Evolutionary conservation across 2,329 filamentous ascomycete genomes (phyloP), one percentile per base, ranked within the genome.

Genomic region (Coniella lustricola): DNA sequence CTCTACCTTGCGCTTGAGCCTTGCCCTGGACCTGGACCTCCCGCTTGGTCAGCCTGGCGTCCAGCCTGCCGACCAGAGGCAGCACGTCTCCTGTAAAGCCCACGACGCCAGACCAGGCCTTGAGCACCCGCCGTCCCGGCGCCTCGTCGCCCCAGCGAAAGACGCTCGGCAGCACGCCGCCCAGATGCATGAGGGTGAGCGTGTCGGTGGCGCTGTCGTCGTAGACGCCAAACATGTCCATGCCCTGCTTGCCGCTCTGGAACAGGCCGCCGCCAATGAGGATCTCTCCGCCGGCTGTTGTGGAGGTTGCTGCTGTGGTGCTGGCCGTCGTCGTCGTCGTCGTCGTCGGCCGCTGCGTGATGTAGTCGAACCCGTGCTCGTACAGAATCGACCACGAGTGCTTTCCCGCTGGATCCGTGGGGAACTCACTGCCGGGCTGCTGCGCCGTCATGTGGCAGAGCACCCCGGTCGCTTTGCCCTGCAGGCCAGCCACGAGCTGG

Each of bases 241-340:
- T 34, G 0, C 74, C 75, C 8, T 69, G 59, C 4, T 63, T 61
- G 4, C 60, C 57, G 14, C 70, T 67, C 18, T 69, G 66, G 4
- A 66, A 63, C 47, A 77, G 71, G 0, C 74, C 78, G 0, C 78
- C 77, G 2, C 77, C 76, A 2, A 77, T 58, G 71, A 81, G 74
- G 50, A 81, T 60, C 48, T 77, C 71, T 1, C 71, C 66, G 0
- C 61, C 57, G 2, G 53, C 36, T 2, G 61, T 60, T n/a, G 63
- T 33, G 5, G 44, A 17, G 4, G 50, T 21, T 22, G 58, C 59
- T 1, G 73, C n/a, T 29, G 25, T 29, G 25, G 25, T 5, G 10
- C 5, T 29, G 25, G 25, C 10, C 5, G 25, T 56, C 2, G 53
- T 36, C 2, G 61, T 60, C n/a, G 63, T 33, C n/a, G 44, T 17